phyloP scores from a whole-genome alignment of 345 rosid genomes.

The Conringia planisiliqua region DNA sequence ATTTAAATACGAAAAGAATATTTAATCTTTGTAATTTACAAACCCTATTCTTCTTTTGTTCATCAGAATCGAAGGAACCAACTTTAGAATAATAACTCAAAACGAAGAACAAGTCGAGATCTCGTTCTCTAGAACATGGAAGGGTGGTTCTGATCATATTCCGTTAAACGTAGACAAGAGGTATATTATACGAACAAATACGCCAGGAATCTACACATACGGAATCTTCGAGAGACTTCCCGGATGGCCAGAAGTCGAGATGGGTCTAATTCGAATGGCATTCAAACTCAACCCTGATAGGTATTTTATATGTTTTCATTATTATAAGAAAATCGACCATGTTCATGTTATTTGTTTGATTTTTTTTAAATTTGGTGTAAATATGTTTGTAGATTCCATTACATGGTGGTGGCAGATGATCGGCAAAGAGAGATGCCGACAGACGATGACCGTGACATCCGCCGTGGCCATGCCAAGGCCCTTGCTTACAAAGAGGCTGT shows the following conservation, averaged over 20 bases:
- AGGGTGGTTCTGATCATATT: constrained; percentile 34
- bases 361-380: neutral
- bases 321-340: neutral
- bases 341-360: neutral
- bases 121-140: constrained; percentile 54
- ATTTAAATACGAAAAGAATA: neutral
- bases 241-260: constrained; percentile 74
- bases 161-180: constrained; percentile 65
- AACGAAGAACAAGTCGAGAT: constrained; percentile 59
- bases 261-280: constrained; percentile 62
- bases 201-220: constrained; percentile 76
- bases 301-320: constrained; percentile 24
- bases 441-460: constrained; percentile 63
- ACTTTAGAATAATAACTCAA: constrained; percentile 42
- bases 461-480: constrained; percentile 41
- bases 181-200: constrained; percentile 58
- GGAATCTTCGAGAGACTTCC: constrained; percentile 68
- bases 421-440: constrained; percentile 77
- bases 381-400: constrained; percentile 51
- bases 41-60: neutral
- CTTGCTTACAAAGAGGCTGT: constrained; percentile 77
- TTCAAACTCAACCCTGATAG: constrained; percentile 79
- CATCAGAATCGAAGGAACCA: constrained; percentile 51
- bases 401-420: constrained; percentile 66
- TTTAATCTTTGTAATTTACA: neutral